Conservation (phyloP, 2,329 filamentous ascomycete genomes). For the Arthroderma sp. region DNA sequence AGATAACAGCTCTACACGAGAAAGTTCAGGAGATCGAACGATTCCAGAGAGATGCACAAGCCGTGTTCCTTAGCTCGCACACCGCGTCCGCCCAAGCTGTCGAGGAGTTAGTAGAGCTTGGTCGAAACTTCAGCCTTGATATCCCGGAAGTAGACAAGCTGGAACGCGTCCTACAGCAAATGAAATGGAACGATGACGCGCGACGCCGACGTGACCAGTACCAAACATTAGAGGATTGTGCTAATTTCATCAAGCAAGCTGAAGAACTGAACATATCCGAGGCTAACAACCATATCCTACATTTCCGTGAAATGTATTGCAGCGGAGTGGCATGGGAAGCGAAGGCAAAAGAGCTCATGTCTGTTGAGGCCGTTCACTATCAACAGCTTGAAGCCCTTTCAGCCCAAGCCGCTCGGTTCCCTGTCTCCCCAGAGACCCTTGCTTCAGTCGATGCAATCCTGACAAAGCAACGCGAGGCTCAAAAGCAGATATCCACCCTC, state of each 20-base stretch:
- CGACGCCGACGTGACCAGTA: slow-evolving; percentile 53
- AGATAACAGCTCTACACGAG: slow-evolving; percentile 75
- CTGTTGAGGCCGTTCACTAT: slow-evolving; percentile 84
- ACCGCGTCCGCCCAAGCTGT: slow-evolving; percentile 59
- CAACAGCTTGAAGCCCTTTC: slow-evolving; percentile 88
- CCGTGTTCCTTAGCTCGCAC: slow-evolving; percentile 55
- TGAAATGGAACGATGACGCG: slow-evolving; percentile 78
- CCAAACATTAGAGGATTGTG: slow-evolving; percentile 65
- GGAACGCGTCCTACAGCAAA: slow-evolving; percentile 66
- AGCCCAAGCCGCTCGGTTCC: slow-evolving; percentile 64
- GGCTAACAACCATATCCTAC: slow-evolving; percentile 66
- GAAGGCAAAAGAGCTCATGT: slow-evolving; percentile 84
- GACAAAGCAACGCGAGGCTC: slow-evolving; percentile 89
- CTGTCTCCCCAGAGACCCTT: slow-evolving; percentile 71
- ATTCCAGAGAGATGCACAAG: slow-evolving; percentile 66
- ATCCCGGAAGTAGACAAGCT: slow-evolving; percentile 77
- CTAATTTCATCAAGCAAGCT: slow-evolving; percentile 65
- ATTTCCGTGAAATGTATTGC: slow-evolving; percentile 62
- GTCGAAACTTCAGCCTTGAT: slow-evolving; percentile 80
- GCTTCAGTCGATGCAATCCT: slow-evolving; percentile 78
- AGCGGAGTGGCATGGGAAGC: slow-evolving; percentile 80
- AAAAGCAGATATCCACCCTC: slow-evolving; percentile 72
- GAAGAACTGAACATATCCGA: slow-evolving; percentile 63
- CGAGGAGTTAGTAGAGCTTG: slow-evolving; percentile 81
- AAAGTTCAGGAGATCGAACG: slow-evolving; percentile 71